Evolutionary conservation across 148 eudicot species (phyloP).

Genomic region (Salicornia ramosissima): DNA sequence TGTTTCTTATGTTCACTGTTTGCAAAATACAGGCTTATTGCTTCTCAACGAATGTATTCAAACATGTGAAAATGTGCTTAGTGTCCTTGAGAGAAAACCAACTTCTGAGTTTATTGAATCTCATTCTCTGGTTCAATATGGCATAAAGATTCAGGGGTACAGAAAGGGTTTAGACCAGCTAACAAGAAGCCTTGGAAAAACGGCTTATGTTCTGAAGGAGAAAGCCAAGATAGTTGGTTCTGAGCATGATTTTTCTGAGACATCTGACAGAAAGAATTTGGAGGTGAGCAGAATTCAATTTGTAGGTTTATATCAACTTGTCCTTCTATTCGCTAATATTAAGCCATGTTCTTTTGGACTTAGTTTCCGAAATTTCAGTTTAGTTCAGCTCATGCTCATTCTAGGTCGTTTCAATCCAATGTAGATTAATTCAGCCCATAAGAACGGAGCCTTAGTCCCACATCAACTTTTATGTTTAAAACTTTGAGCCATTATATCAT

Average conservation of each 20-base stretch:
- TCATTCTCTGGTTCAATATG: slow-evolving; percentile 16
- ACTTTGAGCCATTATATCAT: too few species aligned
- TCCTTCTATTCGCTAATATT: background rate
- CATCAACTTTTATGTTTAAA: too few species aligned
- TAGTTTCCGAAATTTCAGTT: too few species aligned
- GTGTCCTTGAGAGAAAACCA: slow-evolving; percentile 16
- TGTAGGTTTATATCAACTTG: background rate
- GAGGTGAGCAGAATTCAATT: slow-evolving; percentile 14
- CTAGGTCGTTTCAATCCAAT: too few species aligned
- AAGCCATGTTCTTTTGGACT: too few species aligned
- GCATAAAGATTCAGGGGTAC: slow-evolving; percentile 27
- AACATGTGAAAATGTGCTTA: slow-evolving; percentile 22
- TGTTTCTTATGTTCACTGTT: slow-evolving; percentile 19
- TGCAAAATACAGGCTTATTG: slow-evolving; percentile 20
- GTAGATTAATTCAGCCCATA: too few species aligned
- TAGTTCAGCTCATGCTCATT: too few species aligned
- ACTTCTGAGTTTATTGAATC: slow-evolving; percentile 5
- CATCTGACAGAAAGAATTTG: background rate
- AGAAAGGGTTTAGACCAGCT: slow-evolving; percentile 30
- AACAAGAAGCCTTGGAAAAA: slow-evolving; percentile 23
- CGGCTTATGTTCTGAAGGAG: slow-evolving; percentile 17
- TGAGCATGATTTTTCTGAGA: slow-evolving; percentile 1
- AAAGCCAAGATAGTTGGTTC: slow-evolving; percentile 10
- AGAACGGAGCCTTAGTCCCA: too few species aligned
- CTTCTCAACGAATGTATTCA: slow-evolving; percentile 23